Evolutionary conservation across 306 rosid genomes (phyloP).

Genomic region (Glycyrrhiza uralensis): DNA sequence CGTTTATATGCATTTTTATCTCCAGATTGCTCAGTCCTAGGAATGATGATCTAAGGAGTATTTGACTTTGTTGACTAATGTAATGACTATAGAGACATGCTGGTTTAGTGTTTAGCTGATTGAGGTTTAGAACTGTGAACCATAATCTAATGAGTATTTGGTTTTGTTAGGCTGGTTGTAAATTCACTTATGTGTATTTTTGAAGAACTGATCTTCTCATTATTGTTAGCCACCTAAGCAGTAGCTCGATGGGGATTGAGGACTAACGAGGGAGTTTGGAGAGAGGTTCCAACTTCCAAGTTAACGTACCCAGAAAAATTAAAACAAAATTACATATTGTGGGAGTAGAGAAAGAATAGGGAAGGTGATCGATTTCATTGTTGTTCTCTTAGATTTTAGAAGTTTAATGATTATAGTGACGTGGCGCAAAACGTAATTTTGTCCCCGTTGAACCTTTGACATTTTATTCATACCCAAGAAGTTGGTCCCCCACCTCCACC

Average conservation of each 20-base stretch:
- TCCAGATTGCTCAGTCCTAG: background rate
- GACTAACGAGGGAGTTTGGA: background rate
- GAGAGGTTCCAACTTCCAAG: background rate
- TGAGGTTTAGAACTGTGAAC: background rate
- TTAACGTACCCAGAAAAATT: background rate
- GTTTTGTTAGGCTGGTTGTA: background rate
- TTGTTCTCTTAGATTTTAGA: background rate
- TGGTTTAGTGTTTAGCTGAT: background rate
- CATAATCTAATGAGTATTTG: background rate
- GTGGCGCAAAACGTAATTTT: background rate
- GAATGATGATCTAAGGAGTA: background rate
- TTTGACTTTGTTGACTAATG: background rate
- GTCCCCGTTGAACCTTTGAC: background rate
- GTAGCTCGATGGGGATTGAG: background rate
- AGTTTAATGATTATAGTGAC: background rate
- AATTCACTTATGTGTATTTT: background rate
- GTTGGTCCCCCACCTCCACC: background rate
- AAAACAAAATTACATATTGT: constrained; percentile 8
- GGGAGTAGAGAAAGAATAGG: background rate
- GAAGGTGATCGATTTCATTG: background rate
- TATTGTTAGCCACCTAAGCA: background rate
- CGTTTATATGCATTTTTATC: background rate
- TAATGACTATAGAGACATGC: background rate
- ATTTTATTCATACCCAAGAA: background rate
- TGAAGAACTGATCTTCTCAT: background rate